Base-by-base conservation (phyloP, 1,139 yeast species). In the Saccharomyces hybrid region DNA sequence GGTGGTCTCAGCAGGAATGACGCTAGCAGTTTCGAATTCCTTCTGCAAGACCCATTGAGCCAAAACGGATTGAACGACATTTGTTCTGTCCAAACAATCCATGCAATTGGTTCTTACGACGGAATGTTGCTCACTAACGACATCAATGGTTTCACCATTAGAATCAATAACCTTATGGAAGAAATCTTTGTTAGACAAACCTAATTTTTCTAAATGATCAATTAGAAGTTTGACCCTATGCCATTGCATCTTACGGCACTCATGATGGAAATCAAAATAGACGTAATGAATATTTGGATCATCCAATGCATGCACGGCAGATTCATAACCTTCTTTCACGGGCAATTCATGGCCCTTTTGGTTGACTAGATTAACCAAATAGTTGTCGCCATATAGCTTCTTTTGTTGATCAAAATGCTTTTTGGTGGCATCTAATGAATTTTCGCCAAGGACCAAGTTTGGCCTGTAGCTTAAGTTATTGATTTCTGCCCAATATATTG, bases 51-150 rank as follows among this genome's bases (percentile, higher is more conserved):
- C 83, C 89, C 95, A 88, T 57, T 93, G 84, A 4, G 88, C 98
- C 57, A 93, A 73, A 55, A 89, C 88, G n/a, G 95, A 85, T 74
- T 93, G 99, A 28, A 93, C 99, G 51, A 93, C 99, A 68, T 93
- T 93, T 25, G 99, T 93, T 72, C 99, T 83, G 71, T 93, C 99
- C 61, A 93, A 78, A 73, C 99, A 93, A 73, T 93, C 99, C 98
- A 93, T 95, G 76, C 99, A 93, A 72, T 93, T 93, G 13, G 99
- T 88, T 68, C 99, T 81, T 32, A 93, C 95, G 14, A 86, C 79
- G 53, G 88, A 82, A 20, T 72, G 64, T 73, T 93, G 99, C 48
- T 68, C 53, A 73, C 54, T 71, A 53, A 60, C 64, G 53, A 62
- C 59, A 46, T 60, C 54, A 28, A 61, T 54, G 4, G 66, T 55